Percentiles rank a stretch among this genome's conserved stretches.
phyloP scores from a whole-genome alignment of 495 filamentous ascomycete genomes.

The Neurospora sp. region DNA sequence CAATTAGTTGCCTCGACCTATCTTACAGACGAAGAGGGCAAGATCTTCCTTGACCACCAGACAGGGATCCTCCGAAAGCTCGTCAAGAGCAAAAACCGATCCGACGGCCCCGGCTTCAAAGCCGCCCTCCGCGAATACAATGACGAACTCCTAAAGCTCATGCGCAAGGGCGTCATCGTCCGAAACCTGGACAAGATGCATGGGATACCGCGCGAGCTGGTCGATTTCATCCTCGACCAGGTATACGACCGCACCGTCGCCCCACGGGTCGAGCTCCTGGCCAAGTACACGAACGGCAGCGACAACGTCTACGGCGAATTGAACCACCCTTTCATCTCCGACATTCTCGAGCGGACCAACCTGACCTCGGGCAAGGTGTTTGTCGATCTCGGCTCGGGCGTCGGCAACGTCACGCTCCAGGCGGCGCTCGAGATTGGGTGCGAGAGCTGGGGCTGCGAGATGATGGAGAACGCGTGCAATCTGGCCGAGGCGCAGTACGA shows the following conservation, averaged over 20 bases:
- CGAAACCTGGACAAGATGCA: constrained; percentile 57
- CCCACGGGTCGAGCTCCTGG: constrained; percentile 68
- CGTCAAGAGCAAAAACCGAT: constrained; percentile 50
- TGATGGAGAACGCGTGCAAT: constrained; percentile 79
- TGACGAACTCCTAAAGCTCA: constrained; percentile 45
- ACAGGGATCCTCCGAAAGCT: constrained; percentile 63
- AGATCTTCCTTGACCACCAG: constrained; percentile 59
- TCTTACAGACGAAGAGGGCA: constrained; percentile 53
- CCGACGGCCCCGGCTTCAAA: constrained; percentile 57
- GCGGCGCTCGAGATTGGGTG: constrained; percentile 89
- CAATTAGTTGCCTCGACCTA: constrained; percentile 64
- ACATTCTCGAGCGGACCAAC: constrained; percentile 65
- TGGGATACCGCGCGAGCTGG: constrained; percentile 54
- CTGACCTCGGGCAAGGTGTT: constrained; percentile 76
- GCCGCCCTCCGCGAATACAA: constrained; percentile 69
- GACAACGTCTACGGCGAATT: constrained; percentile 95
- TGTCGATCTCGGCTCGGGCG: constrained; percentile 88
- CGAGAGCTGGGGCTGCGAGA: constrained; percentile 93
- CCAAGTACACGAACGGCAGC: constrained; percentile 73
- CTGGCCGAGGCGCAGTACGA: constrained; percentile 77
- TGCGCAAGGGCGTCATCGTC: constrained; percentile 54
- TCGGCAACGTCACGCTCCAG: constrained; percentile 91
- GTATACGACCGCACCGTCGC: constrained; percentile 88
- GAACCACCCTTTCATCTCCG: constrained; percentile 69
- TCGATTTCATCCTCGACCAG: constrained; percentile 76